These are phyloP conservation scores for Xylogone sp. DNA, from an alignment of 2,329 filamentous ascomycete genomes.

Conservation along the genomic window DNA sequence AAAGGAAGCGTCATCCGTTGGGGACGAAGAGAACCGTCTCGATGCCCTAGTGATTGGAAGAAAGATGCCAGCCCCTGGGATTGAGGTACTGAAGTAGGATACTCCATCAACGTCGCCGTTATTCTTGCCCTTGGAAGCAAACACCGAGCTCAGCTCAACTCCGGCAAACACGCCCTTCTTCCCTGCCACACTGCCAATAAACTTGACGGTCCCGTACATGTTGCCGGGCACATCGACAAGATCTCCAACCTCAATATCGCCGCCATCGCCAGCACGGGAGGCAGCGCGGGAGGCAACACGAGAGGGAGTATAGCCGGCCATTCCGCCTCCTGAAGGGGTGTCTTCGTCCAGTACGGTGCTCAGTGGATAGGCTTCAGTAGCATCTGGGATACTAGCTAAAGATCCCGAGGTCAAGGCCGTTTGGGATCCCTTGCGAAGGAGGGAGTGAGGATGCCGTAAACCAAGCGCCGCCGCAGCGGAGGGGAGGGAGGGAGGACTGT, in stretches of 20 bases:
- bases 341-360: slow-evolving; percentile 48
- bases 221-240: slow-evolving; percentile 86
- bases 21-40: slow-evolving; percentile 57
- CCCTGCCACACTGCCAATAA: slow-evolving; percentile 79
- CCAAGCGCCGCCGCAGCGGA: slow-evolving; percentile 3
- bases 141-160: slow-evolving; percentile 81
- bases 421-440: slow-evolving; percentile 68
- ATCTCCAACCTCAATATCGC: slow-evolving; percentile 71
- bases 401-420: slow-evolving; percentile 63
- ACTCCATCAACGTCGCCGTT: slow-evolving; percentile 89
- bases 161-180: slow-evolving; percentile 92
- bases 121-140: slow-evolving; percentile 84
- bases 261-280: slow-evolving; percentile 41
- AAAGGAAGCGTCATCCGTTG: slow-evolving; percentile 48
- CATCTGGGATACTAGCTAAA: slow-evolving; percentile 64
- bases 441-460: slow-evolving; percentile 26
- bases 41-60: slow-evolving; percentile 79
- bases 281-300: slow-evolving; percentile 54
- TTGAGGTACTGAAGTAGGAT: slow-evolving; percentile 76
- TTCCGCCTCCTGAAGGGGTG: slow-evolving; percentile 35
- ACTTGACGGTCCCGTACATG: slow-evolving; percentile 88
- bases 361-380: slow-evolving; percentile 58
- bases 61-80: slow-evolving; percentile 87
- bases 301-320: slow-evolving; percentile 52
- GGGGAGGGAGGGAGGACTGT: slow-evolving; percentile 7